Evolutionary conservation across 345 rosid species (phyloP), one percentile per base, ranked within the genome.

Genomic region (Brassica cretica): DNA sequence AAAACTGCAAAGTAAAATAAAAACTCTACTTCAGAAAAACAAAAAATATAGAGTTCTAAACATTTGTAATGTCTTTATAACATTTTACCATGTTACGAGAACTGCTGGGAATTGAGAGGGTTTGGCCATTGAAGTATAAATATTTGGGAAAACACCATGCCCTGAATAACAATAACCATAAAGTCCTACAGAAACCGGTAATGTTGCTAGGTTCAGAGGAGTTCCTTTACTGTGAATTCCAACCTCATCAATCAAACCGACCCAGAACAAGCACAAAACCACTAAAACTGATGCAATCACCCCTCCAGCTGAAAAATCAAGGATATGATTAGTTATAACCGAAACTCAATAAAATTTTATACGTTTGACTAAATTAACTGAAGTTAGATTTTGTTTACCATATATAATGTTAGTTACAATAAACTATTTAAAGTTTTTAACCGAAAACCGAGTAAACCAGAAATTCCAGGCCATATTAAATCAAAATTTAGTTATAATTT

Each of bases 161-260:
- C 99, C 99, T 2, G 99, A 95, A 77, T 91, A 95, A 78, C 97
- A 91, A 69, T 83, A 95, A 58, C 99, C 98, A 56, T 95, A 95
- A 18, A 92, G 93, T 35, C 99, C 99, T 60, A 95, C 78, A 7
- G 99, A 93, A 8, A 95, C 98, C 0, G 99, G 99, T 74, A 92
- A 80, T 66, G 89, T 88, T 53, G 90, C 72, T 0, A 90, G 83
- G 86, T 91, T 88, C 46, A 95, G 62, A 16, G 87, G 64, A 32
- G 89, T 83, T 72, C 94, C 96, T 79, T 85, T 84, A 87, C 84
- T 87, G 32, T 87, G 87, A 24, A 88, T 76, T 35, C 91, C 90
- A 67, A 92, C 92, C 0, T 90, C 61, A 83, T 95, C 96, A 15
- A 92, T 86, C 66, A 92, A 62, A 67, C 98, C 99, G 65, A 76